Percentiles rank a stretch among this genome's conserved stretches.
phyloP scores from a whole-genome alignment of 192 early-diverging fungal genomes.

The Backusella australiensis region DNA sequence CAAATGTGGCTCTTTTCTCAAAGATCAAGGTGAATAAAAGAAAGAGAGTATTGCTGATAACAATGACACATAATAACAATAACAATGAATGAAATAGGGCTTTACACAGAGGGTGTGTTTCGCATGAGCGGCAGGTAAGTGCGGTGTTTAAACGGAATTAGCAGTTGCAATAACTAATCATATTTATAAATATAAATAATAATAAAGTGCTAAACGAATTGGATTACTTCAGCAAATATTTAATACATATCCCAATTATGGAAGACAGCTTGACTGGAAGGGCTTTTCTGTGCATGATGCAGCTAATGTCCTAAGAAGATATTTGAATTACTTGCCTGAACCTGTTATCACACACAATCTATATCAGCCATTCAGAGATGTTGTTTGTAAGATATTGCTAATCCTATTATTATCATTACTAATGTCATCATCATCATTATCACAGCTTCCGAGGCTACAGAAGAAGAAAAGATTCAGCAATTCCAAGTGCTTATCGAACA shows the following conservation, averaged over 20 bases:
- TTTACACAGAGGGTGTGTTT: constrained; percentile 67
- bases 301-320: constrained; percentile 68
- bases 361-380: constrained; percentile 63
- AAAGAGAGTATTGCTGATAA: not conserved
- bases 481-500: constrained; percentile 57
- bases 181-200: not conserved
- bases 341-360: constrained; percentile 64
- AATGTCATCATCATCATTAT: not conserved
- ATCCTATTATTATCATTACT: no score
- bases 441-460: constrained; percentile 19
- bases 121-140: constrained; percentile 55
- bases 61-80: not conserved
- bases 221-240: constrained; percentile 66
- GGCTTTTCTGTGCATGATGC: constrained; percentile 78
- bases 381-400: constrained; percentile 41
- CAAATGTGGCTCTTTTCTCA: constrained; percentile 40
- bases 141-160: not conserved
- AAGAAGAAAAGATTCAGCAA: constrained; percentile 31
- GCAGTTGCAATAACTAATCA: not conserved
- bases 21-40: constrained; percentile 31
- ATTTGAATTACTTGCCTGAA: constrained; percentile 67
- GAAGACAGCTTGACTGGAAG: constrained; percentile 59
- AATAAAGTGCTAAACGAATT: constrained; percentile 62
- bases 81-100: constrained; percentile 32
- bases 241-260: constrained; percentile 62